Evolutionary conservation across 2,329 filamentous ascomycete genomes (phyloP), one percentile per base, ranked within the genome.

Genomic region (Ceratocystis variospora): DNA sequence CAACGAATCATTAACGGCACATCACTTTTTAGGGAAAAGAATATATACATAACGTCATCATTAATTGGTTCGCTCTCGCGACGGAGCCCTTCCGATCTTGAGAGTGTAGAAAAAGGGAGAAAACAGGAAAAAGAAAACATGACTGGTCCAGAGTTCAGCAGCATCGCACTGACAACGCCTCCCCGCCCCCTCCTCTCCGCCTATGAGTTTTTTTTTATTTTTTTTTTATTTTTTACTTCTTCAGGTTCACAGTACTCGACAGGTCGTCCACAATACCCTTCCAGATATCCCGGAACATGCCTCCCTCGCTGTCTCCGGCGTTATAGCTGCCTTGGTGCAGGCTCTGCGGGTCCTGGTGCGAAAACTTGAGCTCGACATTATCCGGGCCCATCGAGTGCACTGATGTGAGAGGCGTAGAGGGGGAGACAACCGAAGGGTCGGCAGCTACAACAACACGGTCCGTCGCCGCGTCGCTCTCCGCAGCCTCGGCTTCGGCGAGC

Each of bases 381-480:
- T 85, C 82, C 6, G 83, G 71, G 61, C 79, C 78, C 70, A 84
- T 79, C n/a, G 79, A 79, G 71, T 84, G 81, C n/a, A 85, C 77
- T 71, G 82, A 81, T 7, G 80, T 81, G 67, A 86, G 74, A 3
- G 82, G 78, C 4, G 78, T 76, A 1, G 78, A 77, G 2, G 81
- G 76, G 2, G 79, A 72, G 33, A 83, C 80, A 55, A 75, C 74
- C 22, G 81, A 81, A 0, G 83, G 83, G 74, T 84, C 75, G 5
- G 79, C 77, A 10, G 83, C 84, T 33, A 87, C 75, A 68, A 87
- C 79, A 70, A 77, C 77, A 72, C 82, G 82, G 72, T 81, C 75
- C 17, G 70, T 70, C 5, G 74, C 71, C 48, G 80, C 69, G 8
- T 79, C 76, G 67, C 28, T 33, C 28, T 59, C 53, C 0, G 25